phyloP scores from a whole-genome alignment of 805 yeast genomes.

The Candida railenensis region DNA sequence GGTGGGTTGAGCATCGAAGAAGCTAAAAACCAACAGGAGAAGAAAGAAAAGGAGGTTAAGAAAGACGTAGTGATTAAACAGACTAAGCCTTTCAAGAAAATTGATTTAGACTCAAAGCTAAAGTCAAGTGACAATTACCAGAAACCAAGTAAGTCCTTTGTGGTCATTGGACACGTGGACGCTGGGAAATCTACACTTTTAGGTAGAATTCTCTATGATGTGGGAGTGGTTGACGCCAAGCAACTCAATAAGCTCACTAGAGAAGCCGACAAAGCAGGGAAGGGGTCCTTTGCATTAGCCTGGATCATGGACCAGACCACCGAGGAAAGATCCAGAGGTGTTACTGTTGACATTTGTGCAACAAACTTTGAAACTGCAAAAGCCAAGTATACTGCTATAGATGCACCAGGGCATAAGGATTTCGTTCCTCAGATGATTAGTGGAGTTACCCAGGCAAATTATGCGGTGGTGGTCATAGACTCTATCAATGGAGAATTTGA shows the following conservation, averaged over 20 bases:
- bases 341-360: conserved; percentile 75
- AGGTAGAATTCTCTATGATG: conserved; percentile 69
- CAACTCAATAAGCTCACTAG: conserved; percentile 60
- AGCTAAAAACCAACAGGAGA: conserved; percentile 5
- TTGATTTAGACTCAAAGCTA: conserved; percentile 43
- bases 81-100: conserved; percentile 43
- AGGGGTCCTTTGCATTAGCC: conserved; percentile 78
- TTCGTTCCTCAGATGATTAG: conserved; percentile 86
- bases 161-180: conserved; percentile 84
- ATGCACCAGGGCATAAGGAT: conserved; percentile 84
- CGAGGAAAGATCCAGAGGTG: conserved; percentile 76
- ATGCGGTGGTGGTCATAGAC: conserved; percentile 72
- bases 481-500: conserved; percentile 66
- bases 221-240: conserved; percentile 64
- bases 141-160: conserved; percentile 66
- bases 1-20: conserved; percentile 24
- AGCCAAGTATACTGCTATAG: conserved; percentile 66
- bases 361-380: conserved; percentile 58
- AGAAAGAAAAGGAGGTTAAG: conserved; percentile 6
- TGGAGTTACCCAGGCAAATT: conserved; percentile 77
- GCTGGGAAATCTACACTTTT: conserved; percentile 81
- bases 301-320: conserved; percentile 83
- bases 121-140: conserved; percentile 24
- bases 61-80: conserved; percentile 15
- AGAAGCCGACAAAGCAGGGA: conserved; percentile 67